Base-by-base conservation (phyloP, 257 asterid species). In the Plantago ovata region DNA sequence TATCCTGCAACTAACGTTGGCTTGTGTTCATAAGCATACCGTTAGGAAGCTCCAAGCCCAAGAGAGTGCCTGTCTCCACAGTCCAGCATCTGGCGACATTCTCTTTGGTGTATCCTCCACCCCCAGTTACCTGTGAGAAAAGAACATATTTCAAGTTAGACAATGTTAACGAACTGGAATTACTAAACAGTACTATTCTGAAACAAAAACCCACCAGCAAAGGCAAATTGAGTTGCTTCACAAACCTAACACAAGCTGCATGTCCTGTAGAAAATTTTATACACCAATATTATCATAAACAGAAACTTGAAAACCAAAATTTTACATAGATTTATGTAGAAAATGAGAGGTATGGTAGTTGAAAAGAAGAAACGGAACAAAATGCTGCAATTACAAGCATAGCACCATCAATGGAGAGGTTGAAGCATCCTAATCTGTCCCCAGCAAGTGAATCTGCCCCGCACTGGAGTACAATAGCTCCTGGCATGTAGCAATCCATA, bases 381-480 rank as follows among this genome's bases (percentile, higher is more conserved):
- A 47, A 41, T 58, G 61, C 49, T 45, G 51, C 69, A 75, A 73
- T 72, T 52, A 74, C 75, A 82, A 68, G 75, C 60, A 65, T 56
- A 80, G 77, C 83, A 93, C 99, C 99, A 75, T 89, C 99, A 73
- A 89, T 89, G 72, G 99, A 89, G 61, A 93, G 97, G 79, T 93
- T 93, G 86, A 93, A 93, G 79, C 97, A 86, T 71, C 99, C 99
- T 77, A 93, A 82, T 59, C 97, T 83, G 68, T 93, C 99, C 64
- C 99, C 95, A 49, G 99, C 99, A 66, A 93, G 96, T 39, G 99
- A 93, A 77, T 93, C 99, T 47, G 99, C 99, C 67, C 99, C 99
- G 66, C 97, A 93, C 63, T 93, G 97, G 58, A 93, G 99, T 67
- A 93, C 99, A 57, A 93, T 93, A 12, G 94, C 99, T 68, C 95